These are phyloP conservation scores for Neurospora sp. DNA, from an alignment of 495 filamentous ascomycete genomes.

Conservation along the genomic window DNA sequence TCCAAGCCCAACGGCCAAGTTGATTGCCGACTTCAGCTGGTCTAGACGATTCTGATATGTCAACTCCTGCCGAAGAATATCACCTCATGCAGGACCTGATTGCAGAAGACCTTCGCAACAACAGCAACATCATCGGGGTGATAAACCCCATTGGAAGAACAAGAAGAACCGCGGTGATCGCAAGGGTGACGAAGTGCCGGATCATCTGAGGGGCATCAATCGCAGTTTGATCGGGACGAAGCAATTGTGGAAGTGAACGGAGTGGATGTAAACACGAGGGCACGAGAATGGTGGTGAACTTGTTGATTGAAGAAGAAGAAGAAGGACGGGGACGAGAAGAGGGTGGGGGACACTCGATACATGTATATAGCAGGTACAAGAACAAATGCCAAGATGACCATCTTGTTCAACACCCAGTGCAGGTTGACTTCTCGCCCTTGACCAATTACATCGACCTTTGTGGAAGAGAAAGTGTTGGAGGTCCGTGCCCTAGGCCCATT, in stretches of 20 bases:
- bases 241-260: background rate
- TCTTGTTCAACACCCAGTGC: background rate
- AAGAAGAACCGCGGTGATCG: background rate
- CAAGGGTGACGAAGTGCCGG: background rate
- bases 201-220: background rate
- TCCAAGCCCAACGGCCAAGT: background rate
- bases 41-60: background rate
- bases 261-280: background rate
- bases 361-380: background rate
- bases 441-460: background rate
- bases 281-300: background rate
- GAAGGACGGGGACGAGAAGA: background rate
- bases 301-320: background rate
- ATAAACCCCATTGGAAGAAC: background rate
- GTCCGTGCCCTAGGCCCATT: no score
- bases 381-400: background rate
- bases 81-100: no score
- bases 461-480: background rate
- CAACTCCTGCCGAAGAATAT: background rate
- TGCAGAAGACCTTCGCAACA: background rate
- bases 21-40: slow-evolving; percentile 7
- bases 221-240: background rate
- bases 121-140: background rate
- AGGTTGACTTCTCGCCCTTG: background rate
- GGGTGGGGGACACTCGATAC: background rate